A percentile compares a stretch with the other conserved stretches of the same genome.
Conservation (phyloP, 1,139 yeast species). For the Maudiozyma humilis region DNA sequence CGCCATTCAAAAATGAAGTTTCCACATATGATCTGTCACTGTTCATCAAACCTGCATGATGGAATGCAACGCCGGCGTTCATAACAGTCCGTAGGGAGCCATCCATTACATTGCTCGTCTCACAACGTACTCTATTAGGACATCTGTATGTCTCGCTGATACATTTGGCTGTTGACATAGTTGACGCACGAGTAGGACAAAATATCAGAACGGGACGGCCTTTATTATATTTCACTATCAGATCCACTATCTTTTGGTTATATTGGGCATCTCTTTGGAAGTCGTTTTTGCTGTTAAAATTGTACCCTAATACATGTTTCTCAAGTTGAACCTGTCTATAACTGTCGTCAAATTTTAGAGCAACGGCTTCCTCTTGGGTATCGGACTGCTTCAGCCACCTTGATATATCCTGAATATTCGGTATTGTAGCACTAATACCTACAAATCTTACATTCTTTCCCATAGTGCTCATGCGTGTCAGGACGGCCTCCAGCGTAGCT, state of each 20-base stretch:
- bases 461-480: constrained; percentile 43
- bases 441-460: constrained; percentile 38
- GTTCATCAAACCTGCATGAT: constrained; percentile 49
- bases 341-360: constrained; percentile 38
- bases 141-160: neutral
- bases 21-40: constrained; percentile 42
- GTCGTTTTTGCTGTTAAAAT: constrained; percentile 34
- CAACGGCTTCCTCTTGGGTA: constrained; percentile 1
- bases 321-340: constrained; percentile 40
- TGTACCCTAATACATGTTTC: constrained; percentile 39
- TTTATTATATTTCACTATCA: constrained; percentile 34
- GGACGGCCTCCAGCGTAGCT: constrained; percentile 44
- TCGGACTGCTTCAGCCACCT: constrained; percentile 36
- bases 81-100: constrained; percentile 14
- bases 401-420: constrained; percentile 44
- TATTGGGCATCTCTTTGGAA: constrained; percentile 40
- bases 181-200: constrained; percentile 46
- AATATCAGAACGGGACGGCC: constrained; percentile 42
- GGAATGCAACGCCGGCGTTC: constrained; percentile 41
- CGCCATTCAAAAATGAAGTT: constrained; percentile 37
- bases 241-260: constrained; percentile 35
- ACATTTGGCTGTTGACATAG: constrained; percentile 40
- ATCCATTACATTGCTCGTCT: constrained; percentile 7
- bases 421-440: constrained; percentile 49
- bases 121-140: neutral